Evolutionary conservation across 805 yeast genomes (phyloP), one percentile per base, ranked within the genome.

Genomic region (Starmerella vaccinii): DNA sequence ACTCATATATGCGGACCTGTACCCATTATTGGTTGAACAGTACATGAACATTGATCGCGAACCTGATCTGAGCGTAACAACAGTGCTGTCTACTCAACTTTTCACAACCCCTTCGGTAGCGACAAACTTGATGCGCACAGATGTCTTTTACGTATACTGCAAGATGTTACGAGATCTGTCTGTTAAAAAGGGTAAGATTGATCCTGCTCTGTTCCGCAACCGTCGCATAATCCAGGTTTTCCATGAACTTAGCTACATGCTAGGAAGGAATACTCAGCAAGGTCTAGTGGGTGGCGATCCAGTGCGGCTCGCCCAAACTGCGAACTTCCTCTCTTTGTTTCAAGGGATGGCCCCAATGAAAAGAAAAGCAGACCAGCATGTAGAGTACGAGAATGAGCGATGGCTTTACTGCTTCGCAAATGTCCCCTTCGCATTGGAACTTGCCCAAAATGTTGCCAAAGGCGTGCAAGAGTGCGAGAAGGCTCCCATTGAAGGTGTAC

Each of bases 21-120:
- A 90, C 63, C 89, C 94, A 0, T 73, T 76, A 8, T 66, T 85
- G 15, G 78, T 84, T 0, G 85, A 85, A 55, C 71, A 82, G 69
- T 84, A 81, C 57, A 71, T 84, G 43, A 67, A 75, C 0, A 69
- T 78, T 55, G 99, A 92, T 61, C 74, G 95, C 53, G 97, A 92
- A 61, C 95, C 96, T 0, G 95, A 88, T 58, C 67, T 77, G 49
- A 85, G 90, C 12, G 74, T 84, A 3, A 72, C 89, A 70, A 75
- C 81, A 34, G 77, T 81, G 34, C 68, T 90, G 19, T 80, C 94
- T 0, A 80, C 90, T 0, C 98, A 92, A 66, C 68, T 92, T 21
- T 88, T 88, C 65, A 89, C 97, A 0, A 82, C 95, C 49, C 96
- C 97, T 0, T 76, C 88, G 0, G 81, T 83, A 56, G 81, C 95